phyloP scores from a whole-genome alignment of 345 rosid genomes.

The Euphorbia tirucalli region DNA sequence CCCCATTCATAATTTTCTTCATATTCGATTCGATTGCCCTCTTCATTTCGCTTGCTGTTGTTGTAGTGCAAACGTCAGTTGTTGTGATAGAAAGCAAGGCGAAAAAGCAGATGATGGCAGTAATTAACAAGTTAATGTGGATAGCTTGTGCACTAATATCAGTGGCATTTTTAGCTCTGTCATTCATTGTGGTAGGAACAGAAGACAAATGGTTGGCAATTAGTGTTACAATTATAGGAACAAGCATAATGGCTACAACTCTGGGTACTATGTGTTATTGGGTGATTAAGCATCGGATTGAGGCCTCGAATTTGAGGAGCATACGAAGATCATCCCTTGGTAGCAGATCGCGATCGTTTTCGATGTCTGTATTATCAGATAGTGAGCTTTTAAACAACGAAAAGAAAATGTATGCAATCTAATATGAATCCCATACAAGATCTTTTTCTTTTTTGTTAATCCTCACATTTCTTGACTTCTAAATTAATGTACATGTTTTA shows the following conservation, averaged over 20 bases:
- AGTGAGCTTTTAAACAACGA: constrained; percentile 57
- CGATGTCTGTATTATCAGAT: constrained; percentile 58
- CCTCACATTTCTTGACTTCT: background rate
- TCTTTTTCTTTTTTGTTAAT: background rate
- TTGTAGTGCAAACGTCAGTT: constrained; percentile 92
- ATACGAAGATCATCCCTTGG: constrained; percentile 54
- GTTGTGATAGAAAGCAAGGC: constrained; percentile 91
- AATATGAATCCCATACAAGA: background rate
- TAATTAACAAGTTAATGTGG: constrained; percentile 96
- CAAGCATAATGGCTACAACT: constrained; percentile 80
- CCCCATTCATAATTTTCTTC: constrained; percentile 73
- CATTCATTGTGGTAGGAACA: constrained; percentile 79
- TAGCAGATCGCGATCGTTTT: constrained; percentile 61
- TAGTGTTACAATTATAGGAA: constrained; percentile 73
- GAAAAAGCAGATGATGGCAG: constrained; percentile 92
- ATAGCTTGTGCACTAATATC: constrained; percentile 79
- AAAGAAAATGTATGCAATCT: constrained; percentile 84
- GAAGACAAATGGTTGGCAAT: constrained; percentile 73
- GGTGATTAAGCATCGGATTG: constrained; percentile 82
- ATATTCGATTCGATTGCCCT: constrained; percentile 81
- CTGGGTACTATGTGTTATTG: constrained; percentile 91
- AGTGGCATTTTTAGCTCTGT: constrained; percentile 70
- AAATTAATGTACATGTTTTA: constrained; percentile 20
- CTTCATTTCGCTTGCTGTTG: constrained; percentile 90
- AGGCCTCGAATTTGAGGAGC: constrained; percentile 65